A percentile compares a stretch with the other conserved stretches of the same genome.
phyloP scores from a whole-genome alignment of 2,329 filamentous ascomycete species.

The Ceratocystis variospora region DNA sequence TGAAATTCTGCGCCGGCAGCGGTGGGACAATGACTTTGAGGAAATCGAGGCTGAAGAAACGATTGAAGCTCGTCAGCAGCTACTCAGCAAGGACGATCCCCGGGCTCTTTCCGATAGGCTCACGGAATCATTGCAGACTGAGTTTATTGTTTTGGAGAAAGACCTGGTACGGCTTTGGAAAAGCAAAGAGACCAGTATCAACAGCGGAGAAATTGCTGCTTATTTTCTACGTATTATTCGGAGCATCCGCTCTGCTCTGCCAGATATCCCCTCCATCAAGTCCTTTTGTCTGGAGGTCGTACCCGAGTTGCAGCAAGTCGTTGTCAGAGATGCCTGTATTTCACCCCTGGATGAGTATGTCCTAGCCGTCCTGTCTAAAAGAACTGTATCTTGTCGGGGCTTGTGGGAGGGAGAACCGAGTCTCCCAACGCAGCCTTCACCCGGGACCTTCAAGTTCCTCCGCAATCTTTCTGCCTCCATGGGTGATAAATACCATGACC shows the following conservation, averaged over 20 bases:
- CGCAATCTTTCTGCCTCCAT: conserved; percentile 52
- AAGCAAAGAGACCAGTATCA: conserved; percentile 31
- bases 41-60: conserved; percentile 62
- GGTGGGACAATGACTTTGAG: conserved; percentile 63
- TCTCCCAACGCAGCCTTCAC: conserved; percentile 66
- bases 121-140: conserved; percentile 39
- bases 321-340: conserved; percentile 42
- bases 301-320: conserved; percentile 46
- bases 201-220: conserved; percentile 41
- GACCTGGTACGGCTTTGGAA: conserved; percentile 40
- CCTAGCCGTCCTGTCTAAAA: conserved; percentile 31
- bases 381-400: conserved; percentile 43
- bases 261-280: conserved; percentile 36
- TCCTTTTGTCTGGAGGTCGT: conserved; percentile 48
- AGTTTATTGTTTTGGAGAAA: conserved; percentile 45
- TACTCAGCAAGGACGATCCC: conserved; percentile 61
- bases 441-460: conserved; percentile 58
- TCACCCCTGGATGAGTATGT: conserved; percentile 37
- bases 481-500: conserved; percentile 55
- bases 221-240: conserved; percentile 63
- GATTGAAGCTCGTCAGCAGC: conserved; percentile 49
- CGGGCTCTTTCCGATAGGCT: conserved; percentile 46
- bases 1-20: conserved; percentile 49
- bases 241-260: conserved; percentile 55
- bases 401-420: conserved; percentile 71